Evolutionary conservation across 2,329 filamentous ascomycete species (phyloP).

Genomic region (Penicillium frequentans): DNA sequence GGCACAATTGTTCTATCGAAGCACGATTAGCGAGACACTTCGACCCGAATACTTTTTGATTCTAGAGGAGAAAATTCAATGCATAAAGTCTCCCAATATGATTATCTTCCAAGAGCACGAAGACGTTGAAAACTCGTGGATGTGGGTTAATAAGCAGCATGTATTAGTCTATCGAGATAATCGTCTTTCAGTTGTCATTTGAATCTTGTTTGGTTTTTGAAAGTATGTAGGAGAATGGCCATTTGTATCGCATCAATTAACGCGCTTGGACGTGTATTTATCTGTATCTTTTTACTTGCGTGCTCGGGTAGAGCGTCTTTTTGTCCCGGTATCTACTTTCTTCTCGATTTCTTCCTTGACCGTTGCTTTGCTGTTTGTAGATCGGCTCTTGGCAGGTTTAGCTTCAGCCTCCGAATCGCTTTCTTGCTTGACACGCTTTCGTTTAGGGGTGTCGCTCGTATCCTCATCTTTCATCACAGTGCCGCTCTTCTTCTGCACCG

Average conservation of each 20-base stretch:
- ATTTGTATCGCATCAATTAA: neutral
- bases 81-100: no score
- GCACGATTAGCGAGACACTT: no score
- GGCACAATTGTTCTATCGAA: no score
- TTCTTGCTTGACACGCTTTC: slow-evolving; percentile 36
- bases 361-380: slow-evolving; percentile 16
- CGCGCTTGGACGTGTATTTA: neutral
- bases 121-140: no score
- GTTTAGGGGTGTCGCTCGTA: slow-evolving; percentile 26
- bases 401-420: slow-evolving; percentile 25
- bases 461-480: slow-evolving; percentile 52
- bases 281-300: slow-evolving; percentile 18
- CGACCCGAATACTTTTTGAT: no score
- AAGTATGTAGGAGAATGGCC: no score
- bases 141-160: no score
- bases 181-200: no score
- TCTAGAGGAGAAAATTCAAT: no score
- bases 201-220: no score
- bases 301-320: slow-evolving; percentile 30
- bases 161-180: no score
- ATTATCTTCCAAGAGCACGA: no score
- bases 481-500: slow-evolving; percentile 78
- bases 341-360: slow-evolving; percentile 28
- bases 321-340: slow-evolving; percentile 12
- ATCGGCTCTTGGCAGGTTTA: slow-evolving; percentile 24